Conservation (phyloP, 257 asterid genomes). For the Jasminum sambac region DNA sequence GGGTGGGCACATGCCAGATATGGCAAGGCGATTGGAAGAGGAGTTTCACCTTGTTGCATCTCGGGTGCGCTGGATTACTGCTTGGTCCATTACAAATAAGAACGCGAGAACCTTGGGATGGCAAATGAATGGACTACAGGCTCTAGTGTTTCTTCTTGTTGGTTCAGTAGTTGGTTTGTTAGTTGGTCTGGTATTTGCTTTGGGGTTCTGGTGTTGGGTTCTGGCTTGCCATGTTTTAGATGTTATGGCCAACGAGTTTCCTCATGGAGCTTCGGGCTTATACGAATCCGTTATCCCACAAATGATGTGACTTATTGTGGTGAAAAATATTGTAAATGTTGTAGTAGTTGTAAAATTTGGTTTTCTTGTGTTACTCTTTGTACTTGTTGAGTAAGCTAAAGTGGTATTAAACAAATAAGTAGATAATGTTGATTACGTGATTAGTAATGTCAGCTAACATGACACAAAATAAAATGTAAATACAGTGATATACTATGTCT, state of each 20-base stretch:
- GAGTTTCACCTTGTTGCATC: constrained; percentile 85
- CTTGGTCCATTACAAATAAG: constrained; percentile 77
- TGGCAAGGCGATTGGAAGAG: constrained; percentile 73
- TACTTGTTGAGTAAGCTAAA: not conserved
- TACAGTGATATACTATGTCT: too few relatives aligned
- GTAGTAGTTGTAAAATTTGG: not conserved
- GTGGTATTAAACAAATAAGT: too few relatives aligned
- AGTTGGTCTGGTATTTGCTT: constrained; percentile 83
- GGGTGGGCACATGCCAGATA: constrained; percentile 98
- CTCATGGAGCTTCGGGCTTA: constrained; percentile 49
- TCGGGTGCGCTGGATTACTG: constrained; percentile 85
- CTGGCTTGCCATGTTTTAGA: constrained; percentile 74
- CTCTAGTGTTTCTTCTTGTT: constrained; percentile 81
- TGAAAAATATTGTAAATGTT: constrained; percentile 17
- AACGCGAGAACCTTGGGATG: constrained; percentile 56
- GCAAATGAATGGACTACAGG: constrained; percentile 83
- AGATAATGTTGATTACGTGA: too few relatives aligned
- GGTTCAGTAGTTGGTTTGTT: constrained; percentile 90
- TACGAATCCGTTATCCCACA: constrained; percentile 36
- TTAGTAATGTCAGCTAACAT: too few relatives aligned
- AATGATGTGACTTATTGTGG: constrained; percentile 31
- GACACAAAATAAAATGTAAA: too few relatives aligned
- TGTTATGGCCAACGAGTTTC: constrained; percentile 65
- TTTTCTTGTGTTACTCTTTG: not conserved
- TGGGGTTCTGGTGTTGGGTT: constrained; percentile 97